These are phyloP conservation scores for Psilocybe cyanescens DNA, from an alignment of 768 basidiomycete genomes.

Conservation along the genomic window DNA sequence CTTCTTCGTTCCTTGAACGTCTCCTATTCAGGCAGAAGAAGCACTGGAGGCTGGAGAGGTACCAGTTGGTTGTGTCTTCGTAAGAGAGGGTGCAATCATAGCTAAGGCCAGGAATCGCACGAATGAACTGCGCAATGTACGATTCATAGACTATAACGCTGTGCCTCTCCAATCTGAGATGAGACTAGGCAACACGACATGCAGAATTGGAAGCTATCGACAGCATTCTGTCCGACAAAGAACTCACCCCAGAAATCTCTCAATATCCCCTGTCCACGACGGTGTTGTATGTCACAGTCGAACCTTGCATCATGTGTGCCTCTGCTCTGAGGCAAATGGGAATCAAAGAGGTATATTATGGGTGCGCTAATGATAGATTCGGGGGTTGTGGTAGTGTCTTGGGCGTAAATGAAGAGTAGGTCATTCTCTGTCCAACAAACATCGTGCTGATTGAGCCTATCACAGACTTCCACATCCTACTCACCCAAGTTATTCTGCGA, in stretches of 20 bases:
- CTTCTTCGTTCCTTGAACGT: not conserved
- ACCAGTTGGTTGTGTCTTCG: slow-evolving; percentile 96
- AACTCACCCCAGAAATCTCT: slow-evolving; percentile 53
- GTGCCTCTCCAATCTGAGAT: slow-evolving; percentile 1
- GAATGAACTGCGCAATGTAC: slow-evolving; percentile 90
- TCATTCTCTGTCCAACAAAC: slow-evolving; percentile 15
- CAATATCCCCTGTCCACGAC: slow-evolving; percentile 75
- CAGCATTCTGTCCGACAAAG: slow-evolving; percentile 68
- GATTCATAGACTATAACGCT: slow-evolving; percentile 19
- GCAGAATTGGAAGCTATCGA: slow-evolving; percentile 98
- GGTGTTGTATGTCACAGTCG: slow-evolving; percentile 95
- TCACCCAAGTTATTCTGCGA: slow-evolving; percentile 76
- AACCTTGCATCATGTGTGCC: slow-evolving; percentile 99
- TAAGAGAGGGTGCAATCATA: slow-evolving; percentile 75
- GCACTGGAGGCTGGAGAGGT: slow-evolving; percentile 87
- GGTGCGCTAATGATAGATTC: slow-evolving; percentile 94
- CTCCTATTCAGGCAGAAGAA: slow-evolving; percentile 64
- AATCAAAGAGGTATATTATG: slow-evolving; percentile 88
- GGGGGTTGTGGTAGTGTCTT: slow-evolving; percentile 97
- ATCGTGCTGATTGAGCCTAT: not conserved
- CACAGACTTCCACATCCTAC: slow-evolving; percentile 69
- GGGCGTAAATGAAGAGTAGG: slow-evolving; percentile 79
- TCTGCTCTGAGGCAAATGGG: slow-evolving; percentile 94
- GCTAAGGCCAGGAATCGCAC: slow-evolving; percentile 92
- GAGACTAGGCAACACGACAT: slow-evolving; percentile 85